Evolutionary conservation across 2,329 filamentous ascomycete genomes (phyloP), one percentile per base, ranked within the genome.

Genomic region (Fusarium vanettenii): DNA sequence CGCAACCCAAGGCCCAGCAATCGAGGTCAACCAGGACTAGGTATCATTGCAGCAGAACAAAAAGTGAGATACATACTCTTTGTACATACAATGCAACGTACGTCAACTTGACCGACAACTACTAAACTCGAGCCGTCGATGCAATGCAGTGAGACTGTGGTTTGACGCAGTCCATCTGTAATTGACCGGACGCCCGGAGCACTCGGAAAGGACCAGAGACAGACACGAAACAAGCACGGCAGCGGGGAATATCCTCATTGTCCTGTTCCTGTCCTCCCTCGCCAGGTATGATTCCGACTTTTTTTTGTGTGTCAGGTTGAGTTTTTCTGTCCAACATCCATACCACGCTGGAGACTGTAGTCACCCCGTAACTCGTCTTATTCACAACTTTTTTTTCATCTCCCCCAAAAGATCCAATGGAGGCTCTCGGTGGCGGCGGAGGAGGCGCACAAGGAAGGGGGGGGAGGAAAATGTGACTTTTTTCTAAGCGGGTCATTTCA

Each of bases 111-210:
- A 55, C 25, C 25, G 43, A 39, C 35, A 59, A 64, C 52, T 65
- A 61, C 69, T 50, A 29, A 27, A 27, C 25, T 27, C 22, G 43
- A 48, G 45, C 48, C 48, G 48, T 31, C 48, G 18, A 52, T 52
- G 65, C 69, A 60, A 74, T 73, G 72, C 72, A 74, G 62, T 72
- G 61, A 66, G 67, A 69, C 66, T 62, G 61, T 31, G 61, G 61
- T 72, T 39, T 61, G 64, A 64, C 70, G 59, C 60, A 48, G 61
- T 31, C 55, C 41, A 69, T 72, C 63, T 65, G 65, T 66, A 66
- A 41, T 62, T 72, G 41, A 60, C 60, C 43, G 22, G 31, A 35
- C 39, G 25, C 56, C 43, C 63, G 70, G 64, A 70, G 67, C 33
- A 56, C 43, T 68, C 64, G 55, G 60, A 31, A 31, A 31, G 29